phyloP scores from a whole-genome alignment of 1,139 yeast species.

The Candida freyschussii region DNA sequence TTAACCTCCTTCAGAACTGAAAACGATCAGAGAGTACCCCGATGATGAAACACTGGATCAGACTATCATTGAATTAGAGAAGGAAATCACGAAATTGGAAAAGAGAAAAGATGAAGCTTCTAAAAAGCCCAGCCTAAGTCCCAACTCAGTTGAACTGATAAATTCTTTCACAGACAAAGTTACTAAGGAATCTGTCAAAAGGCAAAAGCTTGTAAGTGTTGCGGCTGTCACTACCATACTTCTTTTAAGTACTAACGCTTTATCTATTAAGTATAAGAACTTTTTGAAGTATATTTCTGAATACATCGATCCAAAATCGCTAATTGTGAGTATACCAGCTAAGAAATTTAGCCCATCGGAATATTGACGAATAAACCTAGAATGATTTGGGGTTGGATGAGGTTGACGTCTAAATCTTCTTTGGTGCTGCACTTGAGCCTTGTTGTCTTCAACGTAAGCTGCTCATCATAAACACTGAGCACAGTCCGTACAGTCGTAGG shows the following conservation, averaged over 20 bases:
- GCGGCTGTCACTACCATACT: background rate
- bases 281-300: slow-evolving; percentile 19
- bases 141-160: slow-evolving; percentile 10
- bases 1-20: slow-evolving; percentile 5
- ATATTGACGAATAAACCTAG: background rate
- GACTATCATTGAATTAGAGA: slow-evolving; percentile 11
- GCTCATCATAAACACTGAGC: no score
- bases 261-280: slow-evolving; percentile 10
- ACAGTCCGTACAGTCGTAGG: no score
- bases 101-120: slow-evolving; percentile 11
- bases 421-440: no score
- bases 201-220: slow-evolving; percentile 13
- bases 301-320: slow-evolving; percentile 15
- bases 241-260: slow-evolving; percentile 1
- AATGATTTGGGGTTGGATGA: background rate
- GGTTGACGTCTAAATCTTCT: no score
- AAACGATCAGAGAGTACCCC: slow-evolving; percentile 10
- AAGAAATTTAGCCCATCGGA: background rate
- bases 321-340: slow-evolving; percentile 15
- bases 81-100: slow-evolving; percentile 11
- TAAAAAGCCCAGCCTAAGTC: slow-evolving; percentile 8
- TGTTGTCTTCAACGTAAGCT: no score
- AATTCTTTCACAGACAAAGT: slow-evolving; percentile 4
- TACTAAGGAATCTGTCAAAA: slow-evolving; percentile 12
- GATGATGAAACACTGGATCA: slow-evolving; percentile 17